Conservation (phyloP, 306 rosid species). For the Cicer arietinum region DNA sequence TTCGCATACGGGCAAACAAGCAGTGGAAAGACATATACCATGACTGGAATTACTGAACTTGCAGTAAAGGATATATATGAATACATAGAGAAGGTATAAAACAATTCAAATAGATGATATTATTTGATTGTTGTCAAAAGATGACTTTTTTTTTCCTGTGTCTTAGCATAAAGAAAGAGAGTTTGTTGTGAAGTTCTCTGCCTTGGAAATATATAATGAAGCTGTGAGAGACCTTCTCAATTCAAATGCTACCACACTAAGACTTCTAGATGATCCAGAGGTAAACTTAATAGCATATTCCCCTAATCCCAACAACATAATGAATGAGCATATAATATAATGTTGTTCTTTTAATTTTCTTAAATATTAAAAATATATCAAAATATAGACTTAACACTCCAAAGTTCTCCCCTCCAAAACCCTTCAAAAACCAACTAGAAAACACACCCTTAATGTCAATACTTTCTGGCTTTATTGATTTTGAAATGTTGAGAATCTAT, state of each 20-base stretch:
- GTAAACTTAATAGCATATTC: slow-evolving; percentile 48
- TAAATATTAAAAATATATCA: too few species aligned
- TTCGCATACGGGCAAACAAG: slow-evolving; percentile 97
- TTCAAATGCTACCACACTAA: slow-evolving; percentile 57
- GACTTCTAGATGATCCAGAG: slow-evolving; percentile 95
- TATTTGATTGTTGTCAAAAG: slow-evolving; percentile 25
- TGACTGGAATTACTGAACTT: slow-evolving; percentile 77
- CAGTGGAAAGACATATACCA: slow-evolving; percentile 97
- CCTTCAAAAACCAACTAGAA: too few species aligned
- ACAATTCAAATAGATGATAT: neutral
- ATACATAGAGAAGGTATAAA: slow-evolving; percentile 68
- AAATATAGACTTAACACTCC: too few species aligned
- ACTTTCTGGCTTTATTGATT: slow-evolving; percentile 16
- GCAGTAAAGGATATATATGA: slow-evolving; percentile 74
- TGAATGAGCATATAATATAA: too few species aligned
- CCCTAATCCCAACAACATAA: neutral
- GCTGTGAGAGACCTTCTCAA: slow-evolving; percentile 82
- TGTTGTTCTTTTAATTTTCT: too few species aligned
- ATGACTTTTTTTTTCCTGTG: slow-evolving; percentile 47
- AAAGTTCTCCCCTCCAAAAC: too few species aligned
- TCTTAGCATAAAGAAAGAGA: slow-evolving; percentile 74
- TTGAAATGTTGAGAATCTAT: slow-evolving; percentile 34
- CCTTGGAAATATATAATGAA: slow-evolving; percentile 94
- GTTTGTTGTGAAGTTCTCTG: slow-evolving; percentile 80
- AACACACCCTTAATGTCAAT: neutral